Conservation (phyloP, 306 rosid genomes). For the Carpinus fangiana region DNA sequence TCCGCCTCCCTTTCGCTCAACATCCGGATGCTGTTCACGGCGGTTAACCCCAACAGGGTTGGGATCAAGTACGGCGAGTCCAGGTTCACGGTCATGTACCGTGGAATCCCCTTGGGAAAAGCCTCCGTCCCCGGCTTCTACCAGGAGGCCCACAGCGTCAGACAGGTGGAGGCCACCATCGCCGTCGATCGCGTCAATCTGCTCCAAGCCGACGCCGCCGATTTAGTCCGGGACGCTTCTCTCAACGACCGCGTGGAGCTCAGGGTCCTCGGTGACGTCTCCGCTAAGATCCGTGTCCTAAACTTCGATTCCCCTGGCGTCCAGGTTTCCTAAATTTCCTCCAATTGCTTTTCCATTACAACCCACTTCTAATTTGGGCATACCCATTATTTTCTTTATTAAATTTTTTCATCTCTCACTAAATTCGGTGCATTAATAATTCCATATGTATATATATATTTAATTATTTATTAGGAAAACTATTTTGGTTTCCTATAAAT, state of each 20-base stretch:
- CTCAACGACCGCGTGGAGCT: constrained; percentile 88
- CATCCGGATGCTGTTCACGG: constrained; percentile 71
- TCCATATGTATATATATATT: neutral
- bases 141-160: constrained; percentile 70
- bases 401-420: neutral
- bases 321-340: constrained; percentile 48
- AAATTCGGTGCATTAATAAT: neutral
- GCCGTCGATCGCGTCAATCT: constrained; percentile 76
- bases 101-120: constrained; percentile 83
- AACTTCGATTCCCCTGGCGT: constrained; percentile 82
- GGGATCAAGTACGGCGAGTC: constrained; percentile 95
- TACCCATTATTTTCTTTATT: neutral
- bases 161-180: constrained; percentile 71
- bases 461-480: neutral
- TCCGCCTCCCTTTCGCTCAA: constrained; percentile 70
- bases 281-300: constrained; percentile 96
- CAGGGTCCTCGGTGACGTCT: constrained; percentile 76
- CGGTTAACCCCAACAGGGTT: constrained; percentile 85
- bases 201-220: constrained; percentile 83
- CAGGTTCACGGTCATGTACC: constrained; percentile 90
- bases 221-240: constrained; percentile 76
- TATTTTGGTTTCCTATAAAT: neutral
- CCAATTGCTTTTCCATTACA: neutral
- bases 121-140: constrained; percentile 83
- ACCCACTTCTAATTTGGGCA: neutral